A percentile compares a stretch with the other conserved stretches of the same genome.
Evolutionary conservation across 225 moss, liverwort and hornwort genomes (phyloP).

Genomic region (Sphagnum contortum): DNA sequence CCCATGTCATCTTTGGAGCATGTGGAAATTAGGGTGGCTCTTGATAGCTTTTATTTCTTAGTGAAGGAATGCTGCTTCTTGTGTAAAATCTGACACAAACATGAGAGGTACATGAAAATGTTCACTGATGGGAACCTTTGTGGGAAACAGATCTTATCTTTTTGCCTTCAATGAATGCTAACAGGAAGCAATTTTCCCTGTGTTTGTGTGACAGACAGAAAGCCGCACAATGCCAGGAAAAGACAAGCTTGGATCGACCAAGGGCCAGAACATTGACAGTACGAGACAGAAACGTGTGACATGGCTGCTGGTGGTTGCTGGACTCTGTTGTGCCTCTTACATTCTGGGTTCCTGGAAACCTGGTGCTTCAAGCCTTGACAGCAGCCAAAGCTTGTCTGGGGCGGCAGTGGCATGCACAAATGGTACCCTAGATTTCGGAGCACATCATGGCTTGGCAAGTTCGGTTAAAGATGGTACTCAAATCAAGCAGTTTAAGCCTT

Average conservation of each 20-base stretch:
- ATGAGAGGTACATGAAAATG: no score
- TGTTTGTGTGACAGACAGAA: no score
- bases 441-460: conserved; percentile 44
- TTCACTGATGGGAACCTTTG: no score
- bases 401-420: conserved; percentile 7
- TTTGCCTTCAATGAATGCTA: no score
- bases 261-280: conserved; percentile 19
- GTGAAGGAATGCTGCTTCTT: no score
- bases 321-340: conserved; percentile 54
- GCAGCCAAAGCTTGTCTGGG: conserved; percentile 5
- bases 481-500: conserved; percentile 39
- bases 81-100: no score
- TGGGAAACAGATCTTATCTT: no score
- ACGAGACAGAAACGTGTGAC: conserved; percentile 25
- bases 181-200: no score
- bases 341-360: conserved; percentile 60
- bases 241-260: conserved; percentile 27
- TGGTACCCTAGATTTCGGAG: conserved; percentile 52
- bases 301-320: conserved; percentile 21
- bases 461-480: conserved; percentile 25
- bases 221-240: conserved; percentile 4
- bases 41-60: no score
- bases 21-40: no score
- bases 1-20: no score
- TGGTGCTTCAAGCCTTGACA: conserved; percentile 3